Percentiles rank a stretch among this genome's conserved stretches.
phyloP scores from a whole-genome alignment of 768 basidiomycete genomes.

The Lentinula detonsa region DNA sequence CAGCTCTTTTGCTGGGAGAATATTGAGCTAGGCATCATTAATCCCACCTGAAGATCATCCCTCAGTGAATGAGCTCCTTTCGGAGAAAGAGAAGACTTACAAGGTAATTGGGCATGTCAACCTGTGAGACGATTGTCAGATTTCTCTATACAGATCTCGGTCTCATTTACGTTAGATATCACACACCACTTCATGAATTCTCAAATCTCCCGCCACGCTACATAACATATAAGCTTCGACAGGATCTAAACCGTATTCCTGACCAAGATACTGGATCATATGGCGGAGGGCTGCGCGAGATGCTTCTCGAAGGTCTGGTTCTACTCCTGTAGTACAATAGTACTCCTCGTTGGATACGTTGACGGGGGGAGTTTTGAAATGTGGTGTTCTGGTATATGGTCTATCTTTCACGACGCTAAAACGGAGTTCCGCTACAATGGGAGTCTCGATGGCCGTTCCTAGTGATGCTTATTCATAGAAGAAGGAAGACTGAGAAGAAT shows the following conservation, averaged over 20 bases:
- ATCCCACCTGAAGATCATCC: conserved; percentile 34
- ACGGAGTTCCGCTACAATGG: conserved; percentile 42
- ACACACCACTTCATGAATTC: conserved; percentile 57
- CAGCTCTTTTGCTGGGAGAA: not conserved
- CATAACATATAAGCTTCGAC: conserved; percentile 57
- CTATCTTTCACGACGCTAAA: conserved; percentile 53
- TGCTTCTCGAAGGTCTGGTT: conserved; percentile 48
- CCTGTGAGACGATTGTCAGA: conserved; percentile 23
- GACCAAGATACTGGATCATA: conserved; percentile 50
- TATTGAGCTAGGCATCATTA: conserved; percentile 33
- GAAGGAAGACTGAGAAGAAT: not conserved
- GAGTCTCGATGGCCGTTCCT: conserved; percentile 63
- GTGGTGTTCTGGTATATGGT: conserved; percentile 52
- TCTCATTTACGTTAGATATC: too few species aligned
- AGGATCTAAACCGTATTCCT: conserved; percentile 34
- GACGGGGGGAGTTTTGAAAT: conserved; percentile 34
- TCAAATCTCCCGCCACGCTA: conserved; percentile 52
- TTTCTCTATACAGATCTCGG: not conserved
- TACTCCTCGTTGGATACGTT: conserved; percentile 30
- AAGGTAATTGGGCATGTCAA: conserved; percentile 63
- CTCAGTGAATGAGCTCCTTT: not conserved
- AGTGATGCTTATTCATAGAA: not conserved
- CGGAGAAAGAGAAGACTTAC: conserved; percentile 23
- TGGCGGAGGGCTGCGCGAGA: conserved; percentile 48
- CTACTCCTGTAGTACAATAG: conserved; percentile 56